A percentile compares a stretch with the other conserved stretches of the same genome.
These are phyloP conservation scores for Hanseniaspora gamundiae DNA, from an alignment of 1,139 yeast species.

Conservation along the genomic window DNA sequence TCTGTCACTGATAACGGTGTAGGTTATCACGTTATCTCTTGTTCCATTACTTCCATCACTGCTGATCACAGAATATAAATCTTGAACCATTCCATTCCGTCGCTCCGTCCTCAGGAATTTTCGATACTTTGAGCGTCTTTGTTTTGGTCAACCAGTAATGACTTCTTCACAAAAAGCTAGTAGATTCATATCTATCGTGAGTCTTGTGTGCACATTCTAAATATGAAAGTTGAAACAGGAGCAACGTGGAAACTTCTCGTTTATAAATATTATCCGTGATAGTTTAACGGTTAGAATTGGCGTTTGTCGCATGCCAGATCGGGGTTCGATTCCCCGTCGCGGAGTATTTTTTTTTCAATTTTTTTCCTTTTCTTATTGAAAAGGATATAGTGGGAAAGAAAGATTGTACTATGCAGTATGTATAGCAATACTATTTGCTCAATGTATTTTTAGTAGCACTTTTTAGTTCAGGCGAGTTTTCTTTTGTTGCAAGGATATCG, in stretches of 20 bases:
- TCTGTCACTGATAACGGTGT: neutral
- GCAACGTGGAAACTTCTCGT: no score
- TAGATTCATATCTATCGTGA: no score
- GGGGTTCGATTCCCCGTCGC: slow-evolving; percentile 3
- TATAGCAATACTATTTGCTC: no score
- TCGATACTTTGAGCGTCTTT: neutral
- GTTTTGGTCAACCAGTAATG: neutral
- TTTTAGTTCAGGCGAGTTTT: no score
- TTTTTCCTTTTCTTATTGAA: neutral
- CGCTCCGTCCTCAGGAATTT: neutral
- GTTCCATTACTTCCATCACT: neutral
- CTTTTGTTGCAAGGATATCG: no score
- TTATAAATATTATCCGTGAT: neutral
- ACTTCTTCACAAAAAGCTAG: no score
- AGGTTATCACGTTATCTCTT: neutral
- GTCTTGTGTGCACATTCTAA: no score
- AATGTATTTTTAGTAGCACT: no score
- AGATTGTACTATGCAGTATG: no score
- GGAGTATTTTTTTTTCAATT: neutral
- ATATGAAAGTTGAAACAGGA: no score
- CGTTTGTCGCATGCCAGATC: slow-evolving; percentile 3
- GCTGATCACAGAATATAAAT: neutral
- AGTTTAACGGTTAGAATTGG: slow-evolving; percentile 3
- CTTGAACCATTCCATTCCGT: neutral
- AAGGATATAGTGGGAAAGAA: no score